These are phyloP conservation scores for Groenewaldozyma sp. DNA, from an alignment of 1,139 yeast genomes.

Conservation along the genomic window DNA sequence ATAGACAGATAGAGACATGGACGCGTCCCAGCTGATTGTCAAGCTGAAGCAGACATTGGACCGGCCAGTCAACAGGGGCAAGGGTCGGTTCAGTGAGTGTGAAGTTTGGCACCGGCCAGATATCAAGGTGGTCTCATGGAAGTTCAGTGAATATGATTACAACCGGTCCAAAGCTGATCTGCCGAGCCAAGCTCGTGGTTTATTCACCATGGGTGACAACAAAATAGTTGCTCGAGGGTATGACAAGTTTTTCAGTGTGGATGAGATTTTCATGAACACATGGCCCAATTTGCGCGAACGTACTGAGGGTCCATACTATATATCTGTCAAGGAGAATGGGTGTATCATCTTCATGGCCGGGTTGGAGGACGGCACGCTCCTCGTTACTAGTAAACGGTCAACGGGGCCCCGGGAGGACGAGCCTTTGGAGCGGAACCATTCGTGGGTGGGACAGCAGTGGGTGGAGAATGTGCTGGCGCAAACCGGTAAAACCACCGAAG, in stretches of 20 bases:
- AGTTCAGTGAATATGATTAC: slow-evolving; percentile 84
- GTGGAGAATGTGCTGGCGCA: slow-evolving; percentile 43
- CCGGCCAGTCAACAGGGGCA: slow-evolving; percentile 13
- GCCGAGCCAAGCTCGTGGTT: slow-evolving; percentile 77
- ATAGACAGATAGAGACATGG: background rate
- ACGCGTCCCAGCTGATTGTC: slow-evolving; percentile 4
- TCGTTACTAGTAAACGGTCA: slow-evolving; percentile 78
- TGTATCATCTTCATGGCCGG: slow-evolving; percentile 84
- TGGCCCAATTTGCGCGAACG: slow-evolving; percentile 37
- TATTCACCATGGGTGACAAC: slow-evolving; percentile 54
- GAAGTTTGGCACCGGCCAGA: slow-evolving; percentile 25
- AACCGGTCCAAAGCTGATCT: slow-evolving; percentile 43
- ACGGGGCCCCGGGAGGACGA: slow-evolving; percentile 57
- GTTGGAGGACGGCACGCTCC: slow-evolving; percentile 61
- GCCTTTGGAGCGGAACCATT: slow-evolving; percentile 50
- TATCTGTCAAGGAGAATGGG: slow-evolving; percentile 86
- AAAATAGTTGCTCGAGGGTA: slow-evolving; percentile 75
- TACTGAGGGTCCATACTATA: slow-evolving; percentile 69
- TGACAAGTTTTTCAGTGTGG: slow-evolving; percentile 84
- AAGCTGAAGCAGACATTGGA: slow-evolving; percentile 6
- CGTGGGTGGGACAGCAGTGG: slow-evolving; percentile 58
- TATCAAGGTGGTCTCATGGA: slow-evolving; percentile 46
- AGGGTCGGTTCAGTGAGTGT: slow-evolving; percentile 18
- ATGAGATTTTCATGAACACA: slow-evolving; percentile 50
- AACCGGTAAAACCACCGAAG: slow-evolving; percentile 34